Conservation (phyloP, 2,329 filamentous ascomycete genomes). For the Pestalotiopsis sp. region DNA sequence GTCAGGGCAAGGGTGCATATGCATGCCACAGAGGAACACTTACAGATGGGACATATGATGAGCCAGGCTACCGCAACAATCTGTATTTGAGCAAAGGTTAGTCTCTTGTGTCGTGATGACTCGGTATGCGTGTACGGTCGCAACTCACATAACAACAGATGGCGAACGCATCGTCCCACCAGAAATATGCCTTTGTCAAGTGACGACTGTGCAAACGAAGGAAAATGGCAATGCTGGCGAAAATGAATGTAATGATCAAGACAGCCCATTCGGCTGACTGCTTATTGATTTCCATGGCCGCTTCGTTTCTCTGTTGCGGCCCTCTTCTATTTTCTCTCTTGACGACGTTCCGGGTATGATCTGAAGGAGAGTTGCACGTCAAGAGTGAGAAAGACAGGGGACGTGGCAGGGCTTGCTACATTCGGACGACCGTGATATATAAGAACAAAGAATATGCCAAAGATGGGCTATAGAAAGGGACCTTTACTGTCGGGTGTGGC, state of each 20-base stretch:
- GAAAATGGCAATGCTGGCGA: constrained; percentile 6
- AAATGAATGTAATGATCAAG: constrained; percentile 6
- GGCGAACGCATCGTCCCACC: constrained; percentile 13
- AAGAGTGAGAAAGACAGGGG: not conserved
- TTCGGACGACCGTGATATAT: not conserved
- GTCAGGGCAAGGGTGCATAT: not conserved
- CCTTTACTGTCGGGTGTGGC: not conserved
- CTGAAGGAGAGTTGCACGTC: not conserved
- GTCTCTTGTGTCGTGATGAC: not conserved
- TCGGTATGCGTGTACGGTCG: not conserved
- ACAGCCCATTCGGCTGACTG: constrained; percentile 9
- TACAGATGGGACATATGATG: constrained; percentile 6
- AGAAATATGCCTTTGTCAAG: constrained; percentile 8
- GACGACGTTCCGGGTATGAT: not conserved
- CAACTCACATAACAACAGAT: constrained; percentile 10
- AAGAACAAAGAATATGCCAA: not conserved
- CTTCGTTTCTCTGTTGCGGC: not conserved
- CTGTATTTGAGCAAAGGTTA: not conserved
- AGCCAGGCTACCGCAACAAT: constrained; percentile 5
- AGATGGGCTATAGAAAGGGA: not conserved
- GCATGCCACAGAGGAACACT: not conserved
- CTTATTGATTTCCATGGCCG: constrained; percentile 5
- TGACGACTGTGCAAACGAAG: constrained; percentile 9
- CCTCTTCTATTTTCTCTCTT: not conserved
- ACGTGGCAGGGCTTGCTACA: not conserved